Percentiles rank a stretch among this genome's conserved stretches.
Conservation (phyloP, 768 basidiomycete species). For the Tylopilus felleus region DNA sequence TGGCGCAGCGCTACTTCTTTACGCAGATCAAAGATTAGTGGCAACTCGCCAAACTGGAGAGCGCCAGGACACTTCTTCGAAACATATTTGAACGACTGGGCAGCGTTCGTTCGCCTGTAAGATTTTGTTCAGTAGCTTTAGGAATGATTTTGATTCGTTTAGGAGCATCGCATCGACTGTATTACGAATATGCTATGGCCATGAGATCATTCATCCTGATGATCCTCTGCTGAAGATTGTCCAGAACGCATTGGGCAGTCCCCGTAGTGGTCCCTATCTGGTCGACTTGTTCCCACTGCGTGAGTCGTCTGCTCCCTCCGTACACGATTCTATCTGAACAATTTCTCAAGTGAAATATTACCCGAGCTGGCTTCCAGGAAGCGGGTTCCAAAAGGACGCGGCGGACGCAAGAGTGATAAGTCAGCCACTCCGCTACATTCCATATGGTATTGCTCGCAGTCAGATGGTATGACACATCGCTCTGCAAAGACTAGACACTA, state of each 20-base stretch:
- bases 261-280: conserved; percentile 3
- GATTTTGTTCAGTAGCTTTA: not conserved
- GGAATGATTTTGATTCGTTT: not conserved
- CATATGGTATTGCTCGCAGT: conserved; percentile 8
- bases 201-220: not conserved
- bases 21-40: conserved; percentile 14
- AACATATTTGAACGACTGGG: conserved; percentile 2
- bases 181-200: conserved; percentile 4
- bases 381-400: conserved; percentile 8
- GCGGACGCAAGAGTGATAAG: not conserved
- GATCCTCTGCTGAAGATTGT: conserved; percentile 7
- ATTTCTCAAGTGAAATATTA: conserved; percentile 7
- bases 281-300: conserved; percentile 8
- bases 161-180: conserved; percentile 1
- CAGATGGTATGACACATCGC: conserved; percentile 3
- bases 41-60: conserved; percentile 11
- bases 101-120: conserved; percentile 2
- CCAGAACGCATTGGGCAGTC: conserved; percentile 1
- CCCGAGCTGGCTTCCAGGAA: conserved; percentile 16
- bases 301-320: not conserved
- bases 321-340: not conserved
- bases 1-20: conserved; percentile 12
- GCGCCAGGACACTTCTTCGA: not conserved
- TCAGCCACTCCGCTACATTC: not conserved
- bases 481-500: not conserved